These are phyloP conservation scores for Colletotrichum chlorophyti DNA, from an alignment of 2,329 filamentous ascomycete genomes.

Conservation along the genomic window DNA sequence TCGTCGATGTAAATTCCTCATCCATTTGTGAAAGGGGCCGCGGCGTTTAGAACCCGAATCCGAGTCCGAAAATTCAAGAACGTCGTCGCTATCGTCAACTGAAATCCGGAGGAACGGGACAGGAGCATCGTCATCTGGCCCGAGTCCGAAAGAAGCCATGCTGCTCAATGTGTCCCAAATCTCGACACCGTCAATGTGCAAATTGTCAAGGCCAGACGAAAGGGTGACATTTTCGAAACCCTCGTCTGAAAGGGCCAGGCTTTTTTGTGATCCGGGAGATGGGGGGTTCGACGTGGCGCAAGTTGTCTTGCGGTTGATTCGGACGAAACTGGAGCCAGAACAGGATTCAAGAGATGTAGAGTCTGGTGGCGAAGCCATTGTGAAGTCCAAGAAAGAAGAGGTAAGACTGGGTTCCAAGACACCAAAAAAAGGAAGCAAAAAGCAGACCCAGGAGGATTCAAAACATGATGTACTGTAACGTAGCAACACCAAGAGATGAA, in stretches of 20 bases:
- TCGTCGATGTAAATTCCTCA: constrained; percentile 71
- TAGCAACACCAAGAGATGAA: constrained; percentile 30
- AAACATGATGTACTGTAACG: constrained; percentile 46
- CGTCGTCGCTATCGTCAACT: constrained; percentile 31
- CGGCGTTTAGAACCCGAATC: constrained; percentile 27
- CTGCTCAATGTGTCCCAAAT: constrained; percentile 47
- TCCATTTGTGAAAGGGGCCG: constrained; percentile 74
- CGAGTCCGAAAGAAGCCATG: constrained; percentile 48
- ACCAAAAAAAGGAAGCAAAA: constrained; percentile 45
- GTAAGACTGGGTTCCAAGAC: constrained; percentile 51
- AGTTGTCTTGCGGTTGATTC: constrained; percentile 45
- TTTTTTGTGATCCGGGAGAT: constrained; percentile 29
- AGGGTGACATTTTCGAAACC: constrained; percentile 43
- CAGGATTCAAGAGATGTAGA: constrained; percentile 37
- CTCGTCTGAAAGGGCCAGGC: constrained; percentile 32
- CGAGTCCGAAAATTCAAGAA: constrained; percentile 4
- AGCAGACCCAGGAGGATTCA: constrained; percentile 38
- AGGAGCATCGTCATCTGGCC: constrained; percentile 35
- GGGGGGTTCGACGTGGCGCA: constrained; percentile 43
- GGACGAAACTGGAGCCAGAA: constrained; percentile 45
- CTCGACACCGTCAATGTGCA: constrained; percentile 38
- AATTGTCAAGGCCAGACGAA: constrained; percentile 31
- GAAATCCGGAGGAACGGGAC: constrained; percentile 30
- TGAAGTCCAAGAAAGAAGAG: constrained; percentile 36
- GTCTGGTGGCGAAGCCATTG: constrained; percentile 42